Conservation (phyloP, 331 rosid species). For the Rhamnella rubrinervis region DNA sequence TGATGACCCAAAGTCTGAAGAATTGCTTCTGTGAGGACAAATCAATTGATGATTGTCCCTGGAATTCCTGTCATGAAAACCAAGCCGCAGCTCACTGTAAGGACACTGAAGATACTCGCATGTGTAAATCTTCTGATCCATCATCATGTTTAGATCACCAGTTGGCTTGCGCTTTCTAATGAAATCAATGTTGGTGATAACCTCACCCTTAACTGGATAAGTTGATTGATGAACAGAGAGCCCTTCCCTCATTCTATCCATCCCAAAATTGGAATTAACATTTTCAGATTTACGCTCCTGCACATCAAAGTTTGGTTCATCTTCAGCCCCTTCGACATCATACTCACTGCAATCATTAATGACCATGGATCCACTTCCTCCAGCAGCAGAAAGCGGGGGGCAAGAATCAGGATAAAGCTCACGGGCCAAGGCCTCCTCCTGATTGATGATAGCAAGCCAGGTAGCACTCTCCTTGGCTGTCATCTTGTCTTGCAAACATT, state of each 20-base stretch:
- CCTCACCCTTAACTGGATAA: slow-evolving; percentile 53
- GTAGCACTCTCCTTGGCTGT: slow-evolving; percentile 96
- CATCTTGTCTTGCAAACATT: slow-evolving; percentile 93
- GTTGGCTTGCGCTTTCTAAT: slow-evolving; percentile 63
- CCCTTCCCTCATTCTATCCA: slow-evolving; percentile 44
- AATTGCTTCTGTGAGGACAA: slow-evolving; percentile 40
- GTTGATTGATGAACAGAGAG: slow-evolving; percentile 29
- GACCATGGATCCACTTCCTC: slow-evolving; percentile 58
- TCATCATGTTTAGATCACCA: slow-evolving; percentile 40
- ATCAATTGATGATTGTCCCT: slow-evolving; percentile 83
- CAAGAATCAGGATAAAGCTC: slow-evolving; percentile 69
- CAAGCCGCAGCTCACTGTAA: slow-evolving; percentile 53
- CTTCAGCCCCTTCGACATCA: slow-evolving; percentile 75
- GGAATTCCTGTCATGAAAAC: slow-evolving; percentile 59
- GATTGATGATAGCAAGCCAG: slow-evolving; percentile 90
- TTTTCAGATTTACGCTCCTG: slow-evolving; percentile 64
- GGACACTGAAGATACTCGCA: slow-evolving; percentile 72
- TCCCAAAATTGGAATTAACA: slow-evolving; percentile 45
- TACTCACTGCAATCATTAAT: slow-evolving; percentile 69
- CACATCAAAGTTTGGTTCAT: slow-evolving; percentile 54
- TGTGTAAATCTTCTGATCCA: slow-evolving; percentile 64
- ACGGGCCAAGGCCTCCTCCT: slow-evolving; percentile 79
- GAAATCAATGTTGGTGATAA: slow-evolving; percentile 46
- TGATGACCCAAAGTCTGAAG: slow-evolving; percentile 40
- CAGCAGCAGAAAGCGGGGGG: slow-evolving; percentile 48